Percentiles rank a stretch among this genome's conserved stretches.
Evolutionary conservation across 2,329 filamentous ascomycete genomes (phyloP).

Genomic region (Epichloe festucae): DNA sequence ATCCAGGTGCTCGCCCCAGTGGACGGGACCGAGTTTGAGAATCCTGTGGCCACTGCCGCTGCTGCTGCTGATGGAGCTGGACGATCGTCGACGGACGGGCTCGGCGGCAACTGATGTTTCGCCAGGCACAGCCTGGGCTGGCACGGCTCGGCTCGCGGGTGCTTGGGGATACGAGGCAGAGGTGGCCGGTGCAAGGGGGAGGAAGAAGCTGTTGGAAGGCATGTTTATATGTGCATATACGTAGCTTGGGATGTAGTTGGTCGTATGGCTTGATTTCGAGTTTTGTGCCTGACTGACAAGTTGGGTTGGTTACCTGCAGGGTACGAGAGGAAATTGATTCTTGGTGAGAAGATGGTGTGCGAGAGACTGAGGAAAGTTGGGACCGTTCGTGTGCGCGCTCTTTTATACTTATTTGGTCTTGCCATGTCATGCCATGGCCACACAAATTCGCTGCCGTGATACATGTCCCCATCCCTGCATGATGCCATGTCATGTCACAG

Average conservation of each 20-base stretch:
- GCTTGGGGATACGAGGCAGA: conserved; percentile 41
- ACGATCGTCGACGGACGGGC: conserved; percentile 33
- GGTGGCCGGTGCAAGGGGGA: conserved; percentile 45
- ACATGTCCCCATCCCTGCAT: background rate
- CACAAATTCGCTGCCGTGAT: background rate
- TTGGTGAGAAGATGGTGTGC: background rate
- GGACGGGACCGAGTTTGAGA: conserved; percentile 51
- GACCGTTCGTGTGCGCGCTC: background rate
- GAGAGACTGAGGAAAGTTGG: background rate
- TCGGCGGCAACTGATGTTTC: conserved; percentile 12
- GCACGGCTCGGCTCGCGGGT: conserved; percentile 16
- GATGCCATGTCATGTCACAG: background rate
- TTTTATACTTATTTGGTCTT: background rate
- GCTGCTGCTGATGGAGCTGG: conserved; percentile 40
- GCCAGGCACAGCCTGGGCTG: conserved; percentile 7
- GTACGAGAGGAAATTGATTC: background rate
- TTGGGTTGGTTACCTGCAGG: too few relatives aligned
- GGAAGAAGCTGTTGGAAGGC: conserved; percentile 26
- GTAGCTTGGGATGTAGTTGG: too few relatives aligned
- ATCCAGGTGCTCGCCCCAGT: conserved; percentile 47
- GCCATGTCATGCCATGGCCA: background rate
- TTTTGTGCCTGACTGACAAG: background rate
- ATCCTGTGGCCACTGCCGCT: conserved; percentile 32
- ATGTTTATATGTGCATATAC: background rate
- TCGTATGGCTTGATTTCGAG: background rate